Evolutionary conservation across 305 asterid genomes (phyloP).

Genomic region (Fraxinus angustifolia): DNA sequence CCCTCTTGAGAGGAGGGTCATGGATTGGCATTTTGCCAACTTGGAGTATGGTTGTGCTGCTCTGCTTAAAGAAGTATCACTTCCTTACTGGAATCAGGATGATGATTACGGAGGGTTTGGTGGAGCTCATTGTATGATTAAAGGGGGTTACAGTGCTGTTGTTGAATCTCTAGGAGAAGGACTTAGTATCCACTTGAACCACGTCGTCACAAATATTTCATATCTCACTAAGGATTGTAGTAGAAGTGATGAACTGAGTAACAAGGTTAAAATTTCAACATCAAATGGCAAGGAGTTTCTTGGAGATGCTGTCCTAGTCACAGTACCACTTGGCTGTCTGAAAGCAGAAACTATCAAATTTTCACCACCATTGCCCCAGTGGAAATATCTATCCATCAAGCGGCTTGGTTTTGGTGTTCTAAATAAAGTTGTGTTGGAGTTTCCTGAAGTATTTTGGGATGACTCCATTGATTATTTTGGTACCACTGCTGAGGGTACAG

Average conservation of each 20-base stretch:
- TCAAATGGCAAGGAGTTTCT: conserved; percentile 70
- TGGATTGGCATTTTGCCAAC: conserved; percentile 99
- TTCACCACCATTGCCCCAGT: conserved; percentile 83
- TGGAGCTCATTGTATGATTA: conserved; percentile 99
- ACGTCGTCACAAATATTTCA: conserved; percentile 65
- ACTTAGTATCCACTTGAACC: conserved; percentile 64
- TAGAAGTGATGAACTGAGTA: conserved; percentile 32
- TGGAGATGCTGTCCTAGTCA: conserved; percentile 87
- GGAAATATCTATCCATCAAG: conserved; percentile 74
- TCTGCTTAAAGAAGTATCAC: conserved; percentile 83
- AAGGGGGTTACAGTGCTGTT: conserved; percentile 92
- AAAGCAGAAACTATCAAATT: conserved; percentile 79
- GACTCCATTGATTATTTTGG: conserved; percentile 93
- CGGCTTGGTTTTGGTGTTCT: conserved; percentile 96
- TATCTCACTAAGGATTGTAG: conserved; percentile 41
- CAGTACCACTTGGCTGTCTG: conserved; percentile 96
- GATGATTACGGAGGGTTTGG: conserved; percentile 97
- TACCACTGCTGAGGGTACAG: conserved; percentile 84
- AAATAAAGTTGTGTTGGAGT: conserved; percentile 91
- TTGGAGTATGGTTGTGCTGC: conserved; percentile 99
- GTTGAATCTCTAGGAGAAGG: conserved; percentile 88
- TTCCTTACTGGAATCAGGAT: conserved; percentile 96
- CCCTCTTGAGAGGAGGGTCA: conserved; percentile 97
- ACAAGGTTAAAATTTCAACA: conserved; percentile 69
- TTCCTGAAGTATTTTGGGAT: conserved; percentile 94